Base-by-base conservation (phyloP, 257 asterid species). In the Solanum corneliomulleri region DNA sequence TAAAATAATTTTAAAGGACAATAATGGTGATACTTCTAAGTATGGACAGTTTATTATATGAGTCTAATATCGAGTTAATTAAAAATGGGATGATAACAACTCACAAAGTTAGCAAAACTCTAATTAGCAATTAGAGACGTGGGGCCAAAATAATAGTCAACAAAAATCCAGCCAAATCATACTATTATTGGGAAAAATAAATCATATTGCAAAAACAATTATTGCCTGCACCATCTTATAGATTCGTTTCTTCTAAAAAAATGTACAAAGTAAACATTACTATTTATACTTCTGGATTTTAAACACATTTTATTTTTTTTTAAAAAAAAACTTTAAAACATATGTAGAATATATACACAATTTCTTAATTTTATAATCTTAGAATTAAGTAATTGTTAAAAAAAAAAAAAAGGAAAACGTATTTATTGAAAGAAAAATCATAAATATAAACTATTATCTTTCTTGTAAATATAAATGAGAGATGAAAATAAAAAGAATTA, bases 131-230 rank as follows among this genome's bases (percentile, higher is more conserved):
- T 78, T 45, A 78, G 66, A 45, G 62, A 78, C 18, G 25, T 45
- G 42, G 16, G 86, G 4, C 31, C 70, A 45, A 31, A 70, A 45
- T 78, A 82, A 21, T 39, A 29, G 56, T 76, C 29, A 71, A 80
- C 84, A 25, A 60, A 71, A 58, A 88, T 88, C 81, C 56, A 75
- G 8, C 60, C 85, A 88, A 84, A 88, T 88, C 86, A 62, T 60
- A 84, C 85, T 56, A 66, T 88, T 62, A 75, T 31, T 76, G 81
- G 82, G 80, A 84, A 88, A 60, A 60, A 31, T 31, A 39, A 77
- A 72, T 60, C 60, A 58, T 10, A 25, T 72, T 58, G 31, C 33
- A 49, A 31, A 83, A 27, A 20, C 7, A 41, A 87, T 87, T 71
- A 23, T n/a, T 20, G 66, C 45, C n/a, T 18, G 31, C 84, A 76